Percentiles rank a stretch among this genome's conserved stretches.
Conservation (phyloP, 257 asterid species). For the Penstemon eatonii region DNA sequence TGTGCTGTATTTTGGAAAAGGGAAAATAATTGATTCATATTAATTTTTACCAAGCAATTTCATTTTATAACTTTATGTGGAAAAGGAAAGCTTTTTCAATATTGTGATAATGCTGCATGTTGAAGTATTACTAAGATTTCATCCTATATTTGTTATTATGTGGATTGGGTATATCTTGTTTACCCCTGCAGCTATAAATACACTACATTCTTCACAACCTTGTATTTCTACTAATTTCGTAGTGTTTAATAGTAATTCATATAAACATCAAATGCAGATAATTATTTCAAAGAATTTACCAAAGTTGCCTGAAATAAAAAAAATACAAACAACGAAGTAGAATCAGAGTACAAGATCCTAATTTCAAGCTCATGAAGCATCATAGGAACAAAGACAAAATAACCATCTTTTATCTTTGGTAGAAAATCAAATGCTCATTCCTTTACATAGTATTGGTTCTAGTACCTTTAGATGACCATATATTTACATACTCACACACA, state of each 20-base stretch:
- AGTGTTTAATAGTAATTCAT: too few relatives aligned
- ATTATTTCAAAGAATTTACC: not conserved
- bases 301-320: not conserved
- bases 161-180: not conserved
- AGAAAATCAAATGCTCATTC: not conserved
- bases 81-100: not conserved
- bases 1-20: not conserved
- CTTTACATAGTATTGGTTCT: constrained; percentile 1
- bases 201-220: not conserved
- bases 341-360: too few relatives aligned
- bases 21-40: not conserved
- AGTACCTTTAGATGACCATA: not conserved
- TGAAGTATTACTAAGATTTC: not conserved
- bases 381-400: too few relatives aligned
- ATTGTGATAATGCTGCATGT: not conserved
- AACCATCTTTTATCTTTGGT: not conserved
- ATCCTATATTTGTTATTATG: not conserved
- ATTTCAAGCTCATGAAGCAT: too few relatives aligned
- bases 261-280: not conserved
- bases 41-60: not conserved
- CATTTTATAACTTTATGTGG: not conserved
- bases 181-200: not conserved
- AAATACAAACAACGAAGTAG: not conserved
- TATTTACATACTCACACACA: too few relatives aligned
- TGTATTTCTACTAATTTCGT: not conserved